A percentile compares a stretch with the other conserved stretches of the same genome.
phyloP scores from a whole-genome alignment of 495 filamentous ascomycete genomes.

The Monascus purpureus region DNA sequence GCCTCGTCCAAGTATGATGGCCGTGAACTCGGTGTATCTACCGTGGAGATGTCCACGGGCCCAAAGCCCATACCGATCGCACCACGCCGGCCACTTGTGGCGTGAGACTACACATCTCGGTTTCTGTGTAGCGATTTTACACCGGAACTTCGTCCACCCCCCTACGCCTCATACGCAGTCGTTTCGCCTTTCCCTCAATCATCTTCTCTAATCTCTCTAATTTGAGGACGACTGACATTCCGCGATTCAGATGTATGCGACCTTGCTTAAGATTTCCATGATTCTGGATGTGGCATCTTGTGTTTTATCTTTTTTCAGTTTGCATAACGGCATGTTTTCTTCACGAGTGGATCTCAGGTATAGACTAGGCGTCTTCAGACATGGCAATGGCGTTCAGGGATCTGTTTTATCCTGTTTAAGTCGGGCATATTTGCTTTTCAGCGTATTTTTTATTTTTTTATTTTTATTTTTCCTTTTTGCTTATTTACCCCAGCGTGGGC shows the following conservation, averaged over 20 bases:
- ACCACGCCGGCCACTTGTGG: constrained; percentile 25
- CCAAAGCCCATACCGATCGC: constrained; percentile 32
- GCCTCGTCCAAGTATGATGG: too few species aligned
- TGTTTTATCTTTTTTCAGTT: not conserved
- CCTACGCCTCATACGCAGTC: not conserved
- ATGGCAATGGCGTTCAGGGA: constrained; percentile 2
- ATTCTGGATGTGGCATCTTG: not conserved
- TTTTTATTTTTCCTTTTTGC: constrained; percentile 4
- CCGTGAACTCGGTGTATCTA: constrained; percentile 22
- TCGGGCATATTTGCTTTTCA: constrained; percentile 4
- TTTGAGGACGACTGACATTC: too few species aligned
- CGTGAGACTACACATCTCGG: constrained; percentile 18
- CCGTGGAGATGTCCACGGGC: constrained; percentile 22
- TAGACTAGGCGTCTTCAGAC: not conserved
- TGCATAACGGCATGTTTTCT: not conserved
- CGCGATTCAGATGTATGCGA: not conserved
- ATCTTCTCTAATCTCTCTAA: too few species aligned
- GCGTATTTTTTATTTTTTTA: constrained; percentile 5
- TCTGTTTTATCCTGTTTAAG: not conserved
- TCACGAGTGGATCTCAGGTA: constrained; percentile 2
- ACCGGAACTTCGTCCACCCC: not conserved
- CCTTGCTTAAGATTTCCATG: too few species aligned
- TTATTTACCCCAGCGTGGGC: constrained; percentile 2
- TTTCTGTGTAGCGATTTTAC: too few species aligned
- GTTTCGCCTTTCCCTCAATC: too few species aligned